Percentiles rank a stretch among this genome's conserved stretches.
Evolutionary conservation across 768 basidiomycete genomes (phyloP).

Genomic region (Cantharellus anzutake): DNA sequence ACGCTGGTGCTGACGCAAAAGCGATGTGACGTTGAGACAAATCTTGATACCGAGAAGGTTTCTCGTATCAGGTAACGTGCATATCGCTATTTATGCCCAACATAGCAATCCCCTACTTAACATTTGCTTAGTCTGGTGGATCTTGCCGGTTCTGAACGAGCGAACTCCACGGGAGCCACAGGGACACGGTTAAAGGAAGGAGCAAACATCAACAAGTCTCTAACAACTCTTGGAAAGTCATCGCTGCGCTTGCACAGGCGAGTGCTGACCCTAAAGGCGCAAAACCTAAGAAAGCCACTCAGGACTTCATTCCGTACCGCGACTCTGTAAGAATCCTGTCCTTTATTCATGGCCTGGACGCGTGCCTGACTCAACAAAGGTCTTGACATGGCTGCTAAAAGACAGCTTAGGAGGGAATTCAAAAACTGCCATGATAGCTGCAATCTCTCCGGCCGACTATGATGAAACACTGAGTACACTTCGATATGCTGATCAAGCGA

Average conservation of each 20-base stretch:
- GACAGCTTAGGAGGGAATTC: conserved; percentile 95
- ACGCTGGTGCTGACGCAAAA: conserved; percentile 90
- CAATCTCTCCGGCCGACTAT: conserved; percentile 95
- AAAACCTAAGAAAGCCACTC: conserved; percentile 50
- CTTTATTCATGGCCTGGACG: background rate
- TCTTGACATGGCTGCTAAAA: conserved; percentile 94
- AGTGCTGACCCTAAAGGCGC: conserved; percentile 36
- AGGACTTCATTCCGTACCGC: conserved; percentile 92
- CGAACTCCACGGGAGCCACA: conserved; percentile 94
- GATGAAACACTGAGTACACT: conserved; percentile 94
- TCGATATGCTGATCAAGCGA: conserved; percentile 92
- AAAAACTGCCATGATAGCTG: conserved; percentile 99
- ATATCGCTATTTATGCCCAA: no score
- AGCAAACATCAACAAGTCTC: conserved; percentile 95
- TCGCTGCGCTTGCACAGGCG: conserved; percentile 62
- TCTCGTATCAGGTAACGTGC: conserved; percentile 69
- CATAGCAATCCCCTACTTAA: background rate
- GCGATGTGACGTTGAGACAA: conserved; percentile 62
- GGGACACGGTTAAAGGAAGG: conserved; percentile 93
- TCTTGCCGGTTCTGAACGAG: conserved; percentile 90
- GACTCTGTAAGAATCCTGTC: conserved; percentile 52
- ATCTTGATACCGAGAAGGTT: conserved; percentile 94
- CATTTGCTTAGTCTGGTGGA: conserved; percentile 60
- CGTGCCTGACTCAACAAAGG: conserved; percentile 24
- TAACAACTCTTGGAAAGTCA: conserved; percentile 96